Evolutionary conservation across 1,284 basidiomycete genomes (phyloP).

Genomic region (Lentinula novae-zelandiae): DNA sequence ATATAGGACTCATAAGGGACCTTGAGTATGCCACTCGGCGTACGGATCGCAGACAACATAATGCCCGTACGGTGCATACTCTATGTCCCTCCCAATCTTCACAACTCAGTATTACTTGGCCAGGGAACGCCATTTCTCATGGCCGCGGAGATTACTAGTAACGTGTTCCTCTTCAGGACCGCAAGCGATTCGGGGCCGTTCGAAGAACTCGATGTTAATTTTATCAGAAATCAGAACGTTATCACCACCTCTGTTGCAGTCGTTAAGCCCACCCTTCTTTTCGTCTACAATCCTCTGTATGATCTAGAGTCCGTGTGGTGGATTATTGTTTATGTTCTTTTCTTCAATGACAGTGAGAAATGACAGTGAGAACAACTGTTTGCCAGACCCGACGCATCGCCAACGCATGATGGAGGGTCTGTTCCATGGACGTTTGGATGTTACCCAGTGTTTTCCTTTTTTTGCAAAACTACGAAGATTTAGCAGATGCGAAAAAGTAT

Average conservation of each 20-base stretch:
- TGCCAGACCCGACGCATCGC: not conserved
- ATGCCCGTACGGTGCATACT: not conserved
- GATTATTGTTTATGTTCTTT: conserved; percentile 2
- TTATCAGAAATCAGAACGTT: not conserved
- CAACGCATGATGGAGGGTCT: not conserved
- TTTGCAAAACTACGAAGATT: not conserved
- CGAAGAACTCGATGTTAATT: too few species aligned
- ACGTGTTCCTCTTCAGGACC: not conserved
- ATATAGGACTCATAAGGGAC: not conserved
- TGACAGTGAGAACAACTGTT: not conserved
- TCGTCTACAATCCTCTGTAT: not conserved
- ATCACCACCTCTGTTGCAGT: not conserved
- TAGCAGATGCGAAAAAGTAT: not conserved
- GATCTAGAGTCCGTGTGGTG: conserved; percentile 5
- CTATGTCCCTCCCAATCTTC: not conserved
- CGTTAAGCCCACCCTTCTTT: not conserved
- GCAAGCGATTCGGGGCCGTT: not conserved
- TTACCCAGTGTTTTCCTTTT: not conserved
- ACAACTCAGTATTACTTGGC: not conserved
- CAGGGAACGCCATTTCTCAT: conserved; percentile 5
- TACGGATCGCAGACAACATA: not conserved
- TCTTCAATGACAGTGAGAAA: not conserved
- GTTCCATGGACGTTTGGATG: not conserved
- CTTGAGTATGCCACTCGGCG: conserved; percentile 3
- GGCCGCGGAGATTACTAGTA: not conserved